Conservation (phyloP, 495 filamentous ascomycete genomes). For the Aspergillus biplanus region DNA sequence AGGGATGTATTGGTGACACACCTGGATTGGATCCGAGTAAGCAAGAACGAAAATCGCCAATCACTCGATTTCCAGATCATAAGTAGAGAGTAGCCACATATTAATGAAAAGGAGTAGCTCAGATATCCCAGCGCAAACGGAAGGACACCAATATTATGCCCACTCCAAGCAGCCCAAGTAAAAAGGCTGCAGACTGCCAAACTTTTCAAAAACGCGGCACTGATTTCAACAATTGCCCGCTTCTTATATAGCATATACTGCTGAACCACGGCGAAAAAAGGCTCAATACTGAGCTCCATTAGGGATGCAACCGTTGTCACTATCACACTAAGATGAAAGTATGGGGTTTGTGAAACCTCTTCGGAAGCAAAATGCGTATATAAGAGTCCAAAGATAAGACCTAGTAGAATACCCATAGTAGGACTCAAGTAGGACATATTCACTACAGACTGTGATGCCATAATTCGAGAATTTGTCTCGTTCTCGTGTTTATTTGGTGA, state of each 20-base stretch:
- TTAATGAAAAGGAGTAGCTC: constrained; percentile 69
- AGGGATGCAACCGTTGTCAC: constrained; percentile 77
- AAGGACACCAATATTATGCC: constrained; percentile 67
- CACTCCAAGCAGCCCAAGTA: constrained; percentile 55
- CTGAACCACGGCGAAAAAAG: constrained; percentile 81
- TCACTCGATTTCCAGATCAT: constrained; percentile 44
- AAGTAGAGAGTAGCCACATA: constrained; percentile 65
- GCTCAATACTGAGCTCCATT: constrained; percentile 81
- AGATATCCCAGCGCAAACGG: constrained; percentile 90
- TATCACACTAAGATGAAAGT: constrained; percentile 62
- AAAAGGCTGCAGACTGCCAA: constrained; percentile 67
- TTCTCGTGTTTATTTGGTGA: constrained; percentile 23
- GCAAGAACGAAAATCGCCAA: constrained; percentile 63
- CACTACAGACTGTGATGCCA: constrained; percentile 68
- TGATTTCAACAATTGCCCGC: constrained; percentile 77
- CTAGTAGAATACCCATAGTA: constrained; percentile 66
- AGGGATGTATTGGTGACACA: constrained; percentile 26
- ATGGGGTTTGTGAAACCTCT: constrained; percentile 60
- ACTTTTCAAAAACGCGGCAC: constrained; percentile 78
- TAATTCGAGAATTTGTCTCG: constrained; percentile 20
- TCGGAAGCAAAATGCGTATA: constrained; percentile 64
- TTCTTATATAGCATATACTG: constrained; percentile 77
- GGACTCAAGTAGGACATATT: constrained; percentile 86
- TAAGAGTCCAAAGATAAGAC: constrained; percentile 59
- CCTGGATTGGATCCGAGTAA: constrained; percentile 47